Evolutionary conservation across 2,329 filamentous ascomycete genomes (phyloP).

Genomic region (Aspergillus felis): DNA sequence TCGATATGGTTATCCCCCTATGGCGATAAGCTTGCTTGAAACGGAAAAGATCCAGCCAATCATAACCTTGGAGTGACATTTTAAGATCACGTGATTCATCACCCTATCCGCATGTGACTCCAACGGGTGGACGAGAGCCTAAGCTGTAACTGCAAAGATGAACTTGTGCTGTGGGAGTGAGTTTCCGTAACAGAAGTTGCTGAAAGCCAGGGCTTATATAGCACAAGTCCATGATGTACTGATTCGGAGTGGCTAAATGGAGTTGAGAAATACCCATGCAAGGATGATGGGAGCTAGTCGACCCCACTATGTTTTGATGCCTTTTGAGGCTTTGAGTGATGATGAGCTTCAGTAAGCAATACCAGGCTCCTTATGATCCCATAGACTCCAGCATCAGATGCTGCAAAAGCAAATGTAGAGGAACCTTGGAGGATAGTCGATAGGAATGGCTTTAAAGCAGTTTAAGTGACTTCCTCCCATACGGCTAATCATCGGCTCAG

Average conservation of each 20-base stretch:
- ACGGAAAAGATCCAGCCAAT: conserved; percentile 1
- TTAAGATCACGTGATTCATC: neutral
- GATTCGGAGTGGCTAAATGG: neutral
- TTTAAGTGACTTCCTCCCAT: neutral
- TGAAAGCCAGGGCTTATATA: neutral
- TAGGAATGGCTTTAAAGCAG: neutral
- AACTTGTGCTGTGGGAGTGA: neutral
- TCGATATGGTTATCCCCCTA: neutral
- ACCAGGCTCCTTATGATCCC: neutral
- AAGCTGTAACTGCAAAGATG: neutral
- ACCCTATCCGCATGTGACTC: neutral
- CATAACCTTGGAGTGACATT: conserved; percentile 9
- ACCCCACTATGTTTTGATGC: neutral
- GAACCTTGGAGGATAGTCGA: too few species aligned
- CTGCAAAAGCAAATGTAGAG: too few species aligned
- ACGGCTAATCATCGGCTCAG: conserved; percentile 8
- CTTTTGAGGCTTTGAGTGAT: neutral
- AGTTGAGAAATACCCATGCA: too few species aligned
- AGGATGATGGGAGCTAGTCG: neutral
- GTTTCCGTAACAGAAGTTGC: neutral
- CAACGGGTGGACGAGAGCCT: neutral
- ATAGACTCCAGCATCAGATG: too few species aligned
- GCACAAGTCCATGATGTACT: neutral
- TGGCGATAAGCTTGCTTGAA: neutral
- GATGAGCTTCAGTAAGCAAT: neutral